Percentiles rank a stretch among this genome's conserved stretches.
phyloP scores from a whole-genome alignment of 352 stramenopile species.

The Globisporangium barbulae region DNA sequence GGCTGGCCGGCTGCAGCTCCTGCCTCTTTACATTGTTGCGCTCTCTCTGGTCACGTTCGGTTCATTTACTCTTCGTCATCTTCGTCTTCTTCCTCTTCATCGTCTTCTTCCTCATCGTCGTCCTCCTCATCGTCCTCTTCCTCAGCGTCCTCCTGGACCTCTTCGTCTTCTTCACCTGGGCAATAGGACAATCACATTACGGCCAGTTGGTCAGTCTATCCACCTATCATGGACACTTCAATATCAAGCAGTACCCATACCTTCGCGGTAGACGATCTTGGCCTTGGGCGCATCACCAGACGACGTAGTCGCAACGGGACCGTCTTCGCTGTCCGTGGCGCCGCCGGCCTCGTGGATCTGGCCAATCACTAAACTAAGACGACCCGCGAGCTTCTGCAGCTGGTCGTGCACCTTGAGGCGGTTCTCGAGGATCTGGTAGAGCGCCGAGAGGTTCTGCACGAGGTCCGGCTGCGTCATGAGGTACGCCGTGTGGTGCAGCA shows the following conservation, averaged over 20 bases:
- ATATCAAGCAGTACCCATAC: slow-evolving; percentile 13
- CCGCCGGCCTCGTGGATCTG: slow-evolving; percentile 67
- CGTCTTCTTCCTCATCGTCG: slow-evolving; percentile 31
- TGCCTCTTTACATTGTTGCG: slow-evolving; percentile 1
- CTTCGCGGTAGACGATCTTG: slow-evolving; percentile 68
- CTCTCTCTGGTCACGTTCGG: slow-evolving; percentile 33
- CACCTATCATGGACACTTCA: neutral
- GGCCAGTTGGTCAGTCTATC: neutral
- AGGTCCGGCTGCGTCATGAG: slow-evolving; percentile 82
- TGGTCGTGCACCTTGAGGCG: slow-evolving; percentile 77
- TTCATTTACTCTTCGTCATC: slow-evolving; percentile 46
- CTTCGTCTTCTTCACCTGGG: slow-evolving; percentile 28
- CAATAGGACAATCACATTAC: slow-evolving; percentile 8
- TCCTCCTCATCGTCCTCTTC: slow-evolving; percentile 26
- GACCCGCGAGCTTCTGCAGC: slow-evolving; percentile 81
- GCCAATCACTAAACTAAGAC: slow-evolving; percentile 75
- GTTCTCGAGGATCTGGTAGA: slow-evolving; percentile 85
- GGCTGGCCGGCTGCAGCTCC: neutral
- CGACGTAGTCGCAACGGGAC: slow-evolving; percentile 11
- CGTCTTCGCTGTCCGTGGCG: slow-evolving; percentile 23
- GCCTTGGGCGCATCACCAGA: slow-evolving; percentile 47
- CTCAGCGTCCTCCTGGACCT: slow-evolving; percentile 23
- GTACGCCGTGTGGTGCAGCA: slow-evolving; percentile 85
- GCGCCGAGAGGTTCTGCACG: slow-evolving; percentile 70
- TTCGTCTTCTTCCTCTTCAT: slow-evolving; percentile 43